phyloP scores from a whole-genome alignment of 768 basidiomycete species.

The Punctularia strigosozonata region DNA sequence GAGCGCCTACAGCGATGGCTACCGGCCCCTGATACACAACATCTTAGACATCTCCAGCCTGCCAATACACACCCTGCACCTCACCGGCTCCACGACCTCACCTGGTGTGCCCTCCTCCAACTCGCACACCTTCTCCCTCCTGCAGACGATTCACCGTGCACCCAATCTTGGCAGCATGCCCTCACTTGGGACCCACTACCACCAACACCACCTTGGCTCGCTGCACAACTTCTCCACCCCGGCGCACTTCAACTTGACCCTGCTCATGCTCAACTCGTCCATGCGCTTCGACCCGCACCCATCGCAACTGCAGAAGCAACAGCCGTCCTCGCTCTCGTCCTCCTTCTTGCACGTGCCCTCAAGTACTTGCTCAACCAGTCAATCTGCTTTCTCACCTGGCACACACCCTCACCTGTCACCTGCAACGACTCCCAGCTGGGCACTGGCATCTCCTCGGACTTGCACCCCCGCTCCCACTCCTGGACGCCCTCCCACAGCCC shows the following conservation, averaged over 20 bases:
- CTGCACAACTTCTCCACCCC: constrained; percentile 18
- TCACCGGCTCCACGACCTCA: too few species aligned
- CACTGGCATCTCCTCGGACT: constrained; percentile 19
- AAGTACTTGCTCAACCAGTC: constrained; percentile 18
- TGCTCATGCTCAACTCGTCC: constrained; percentile 38
- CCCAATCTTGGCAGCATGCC: constrained; percentile 12
- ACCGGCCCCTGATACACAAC: constrained; percentile 34
- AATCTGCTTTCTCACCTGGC: constrained; percentile 7
- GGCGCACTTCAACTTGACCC: constrained; percentile 35
- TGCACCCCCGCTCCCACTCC: constrained; percentile 34
- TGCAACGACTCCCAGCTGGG: constrained; percentile 9
- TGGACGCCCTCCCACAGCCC: constrained; percentile 21
- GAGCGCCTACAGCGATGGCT: constrained; percentile 19
- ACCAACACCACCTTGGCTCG: constrained; percentile 8
- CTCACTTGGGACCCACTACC: constrained; percentile 11
- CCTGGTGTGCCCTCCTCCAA: constrained; percentile 4
- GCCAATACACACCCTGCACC: constrained; percentile 20
- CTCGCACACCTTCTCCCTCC: constrained; percentile 16
- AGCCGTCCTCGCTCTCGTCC: constrained; percentile 18
- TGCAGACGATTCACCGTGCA: constrained; percentile 17
- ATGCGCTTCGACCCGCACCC: constrained; percentile 39
- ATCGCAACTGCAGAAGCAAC: constrained; percentile 12
- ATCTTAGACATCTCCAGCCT: constrained; percentile 54
- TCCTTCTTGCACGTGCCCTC: constrained; percentile 18
- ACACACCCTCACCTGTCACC: constrained; percentile 13